phyloP scores from a whole-genome alignment of 495 filamentous ascomycete genomes.

The Xylaria sp. region DNA sequence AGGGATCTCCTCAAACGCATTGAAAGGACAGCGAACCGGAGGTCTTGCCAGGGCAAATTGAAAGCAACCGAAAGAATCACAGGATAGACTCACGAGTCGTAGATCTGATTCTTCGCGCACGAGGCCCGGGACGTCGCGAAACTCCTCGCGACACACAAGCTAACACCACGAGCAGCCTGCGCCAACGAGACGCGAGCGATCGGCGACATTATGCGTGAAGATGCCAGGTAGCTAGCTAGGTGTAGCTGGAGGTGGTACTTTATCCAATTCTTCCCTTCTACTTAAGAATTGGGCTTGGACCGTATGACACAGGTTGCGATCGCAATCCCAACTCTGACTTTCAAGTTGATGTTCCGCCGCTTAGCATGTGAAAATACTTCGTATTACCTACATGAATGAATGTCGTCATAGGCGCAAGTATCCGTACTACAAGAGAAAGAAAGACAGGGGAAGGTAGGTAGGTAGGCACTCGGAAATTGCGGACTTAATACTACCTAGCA shows the following conservation, averaged over 20 bases:
- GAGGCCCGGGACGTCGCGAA: slow-evolving; percentile 43
- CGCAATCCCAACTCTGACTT: neutral
- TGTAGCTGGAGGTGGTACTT: too few species aligned
- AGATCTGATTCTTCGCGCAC: slow-evolving; percentile 53
- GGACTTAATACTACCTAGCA: neutral
- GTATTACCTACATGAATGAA: neutral
- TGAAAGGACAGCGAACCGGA: neutral
- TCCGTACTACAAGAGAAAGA: neutral
- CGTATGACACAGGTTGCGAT: too few species aligned
- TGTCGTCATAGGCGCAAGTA: slow-evolving; percentile 24
- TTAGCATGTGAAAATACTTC: slow-evolving; percentile 7
- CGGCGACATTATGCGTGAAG: slow-evolving; percentile 14
- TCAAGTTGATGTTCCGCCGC: neutral
- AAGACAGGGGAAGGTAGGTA: too few species aligned
- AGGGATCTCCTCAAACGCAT: too few species aligned
- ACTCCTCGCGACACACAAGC: neutral
- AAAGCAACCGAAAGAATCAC: neutral
- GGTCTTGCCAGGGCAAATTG: neutral
- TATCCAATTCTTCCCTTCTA: neutral
- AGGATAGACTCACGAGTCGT: slow-evolving; percentile 48
- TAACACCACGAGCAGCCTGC: neutral
- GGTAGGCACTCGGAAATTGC: slow-evolving; percentile 4
- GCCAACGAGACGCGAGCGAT: slow-evolving; percentile 10
- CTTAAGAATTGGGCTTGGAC: neutral
- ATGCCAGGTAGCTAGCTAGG: too few species aligned